Conservation (phyloP, 2,329 filamentous ascomycete genomes). For the Calycina marina region DNA sequence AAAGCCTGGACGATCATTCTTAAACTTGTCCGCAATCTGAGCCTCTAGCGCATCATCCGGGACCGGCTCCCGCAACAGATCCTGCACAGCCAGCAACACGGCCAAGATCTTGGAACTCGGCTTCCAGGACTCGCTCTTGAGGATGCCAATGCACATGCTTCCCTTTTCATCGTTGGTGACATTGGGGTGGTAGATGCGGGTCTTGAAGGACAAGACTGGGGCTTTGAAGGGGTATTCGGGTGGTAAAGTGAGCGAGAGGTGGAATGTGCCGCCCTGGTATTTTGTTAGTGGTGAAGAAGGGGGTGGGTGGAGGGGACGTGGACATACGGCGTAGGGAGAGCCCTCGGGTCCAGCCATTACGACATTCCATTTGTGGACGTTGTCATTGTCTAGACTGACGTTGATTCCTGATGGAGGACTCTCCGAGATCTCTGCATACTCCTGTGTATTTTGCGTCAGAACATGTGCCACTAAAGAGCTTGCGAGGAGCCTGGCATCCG, state of each 20-base stretch:
- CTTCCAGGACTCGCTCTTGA: conserved; percentile 60
- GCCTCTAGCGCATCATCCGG: conserved; percentile 59
- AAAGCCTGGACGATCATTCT: conserved; percentile 45
- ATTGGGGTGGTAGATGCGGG: conserved; percentile 66
- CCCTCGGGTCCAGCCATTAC: conserved; percentile 49
- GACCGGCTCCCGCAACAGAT: conserved; percentile 51
- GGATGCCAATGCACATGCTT: conserved; percentile 59
- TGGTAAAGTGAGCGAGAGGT: conserved; percentile 50
- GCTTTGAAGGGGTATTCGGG: conserved; percentile 63
- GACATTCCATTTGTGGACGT: conserved; percentile 56
- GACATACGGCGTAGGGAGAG: conserved; percentile 48
- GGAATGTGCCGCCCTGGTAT: conserved; percentile 45
- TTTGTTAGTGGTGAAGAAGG: neutral
- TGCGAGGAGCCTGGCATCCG: too few species aligned
- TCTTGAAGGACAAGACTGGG: conserved; percentile 52
- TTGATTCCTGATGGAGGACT: conserved; percentile 41
- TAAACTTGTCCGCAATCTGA: conserved; percentile 53
- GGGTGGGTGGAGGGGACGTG: conserved; percentile 1
- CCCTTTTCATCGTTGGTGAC: conserved; percentile 61
- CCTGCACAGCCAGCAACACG: conserved; percentile 49
- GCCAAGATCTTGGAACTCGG: conserved; percentile 52
- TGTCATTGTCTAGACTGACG: conserved; percentile 44
- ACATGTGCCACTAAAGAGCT: too few species aligned
- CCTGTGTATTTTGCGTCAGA: conserved; percentile 35
- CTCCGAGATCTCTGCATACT: conserved; percentile 41